phyloP scores from a whole-genome alignment of 148 eudicot species.

The Camellia lanceoleosa region DNA sequence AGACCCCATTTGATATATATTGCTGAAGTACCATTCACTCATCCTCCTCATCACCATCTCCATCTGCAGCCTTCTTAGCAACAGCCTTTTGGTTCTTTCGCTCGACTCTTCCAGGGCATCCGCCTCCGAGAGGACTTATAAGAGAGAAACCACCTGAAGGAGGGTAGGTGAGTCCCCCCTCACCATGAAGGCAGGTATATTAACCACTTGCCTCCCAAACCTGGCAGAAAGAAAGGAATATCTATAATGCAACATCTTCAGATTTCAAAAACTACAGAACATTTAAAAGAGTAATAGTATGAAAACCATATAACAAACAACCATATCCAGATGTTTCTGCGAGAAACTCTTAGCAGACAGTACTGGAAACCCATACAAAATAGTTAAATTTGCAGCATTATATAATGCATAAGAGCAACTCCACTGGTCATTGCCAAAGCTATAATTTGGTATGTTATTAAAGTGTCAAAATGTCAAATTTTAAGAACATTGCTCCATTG shows the following conservation, averaged over 20 bases:
- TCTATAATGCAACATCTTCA: neutral
- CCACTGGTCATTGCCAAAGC: no score
- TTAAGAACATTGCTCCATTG: no score
- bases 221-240: conserved; percentile 17
- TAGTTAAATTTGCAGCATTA: neutral
- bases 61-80: conserved; percentile 57
- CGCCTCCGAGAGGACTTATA: conserved; percentile 57
- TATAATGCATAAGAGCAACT: neutral
- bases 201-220: conserved; percentile 57
- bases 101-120: conserved; percentile 61
- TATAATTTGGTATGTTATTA: no score
- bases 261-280: neutral
- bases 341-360: no score
- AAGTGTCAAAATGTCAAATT: no score
- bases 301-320: neutral
- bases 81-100: conserved; percentile 52
- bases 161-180: conserved; percentile 58
- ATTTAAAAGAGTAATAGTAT: neutral
- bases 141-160: conserved; percentile 43
- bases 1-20: neutral
- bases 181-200: conserved; percentile 54
- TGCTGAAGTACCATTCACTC: conserved; percentile 17
- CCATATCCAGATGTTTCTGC: neutral
- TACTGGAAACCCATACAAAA: neutral
- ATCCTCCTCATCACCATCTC: conserved; percentile 56